phyloP scores from a whole-genome alignment of 306 rosid genomes.

The Corylus heterophylla region DNA sequence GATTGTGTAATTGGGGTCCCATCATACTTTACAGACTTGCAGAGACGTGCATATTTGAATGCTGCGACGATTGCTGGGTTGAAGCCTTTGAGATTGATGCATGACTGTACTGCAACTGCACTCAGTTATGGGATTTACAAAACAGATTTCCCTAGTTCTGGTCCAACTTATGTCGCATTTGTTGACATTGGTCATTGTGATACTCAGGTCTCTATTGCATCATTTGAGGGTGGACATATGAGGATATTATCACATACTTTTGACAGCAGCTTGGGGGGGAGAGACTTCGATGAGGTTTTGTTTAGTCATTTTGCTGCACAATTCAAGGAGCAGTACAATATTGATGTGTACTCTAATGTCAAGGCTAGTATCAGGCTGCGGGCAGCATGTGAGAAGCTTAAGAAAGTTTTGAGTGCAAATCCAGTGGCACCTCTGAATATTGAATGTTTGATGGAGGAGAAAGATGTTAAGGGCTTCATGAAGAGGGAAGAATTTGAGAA shows the following conservation, averaged over 20 bases:
- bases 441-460: slow-evolving; percentile 98
- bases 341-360: slow-evolving; percentile 67
- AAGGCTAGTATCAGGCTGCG: slow-evolving; percentile 77
- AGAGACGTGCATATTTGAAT: slow-evolving; percentile 78
- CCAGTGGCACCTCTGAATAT: slow-evolving; percentile 90
- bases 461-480: slow-evolving; percentile 88
- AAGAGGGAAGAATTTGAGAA: slow-evolving; percentile 93
- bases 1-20: slow-evolving; percentile 94
- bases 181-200: slow-evolving; percentile 90
- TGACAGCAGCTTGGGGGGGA: slow-evolving; percentile 70
- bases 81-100: slow-evolving; percentile 85
- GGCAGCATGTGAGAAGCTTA: slow-evolving; percentile 88
- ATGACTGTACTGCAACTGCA: slow-evolving; percentile 96
- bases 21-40: slow-evolving; percentile 79
- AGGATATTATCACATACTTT: slow-evolving; percentile 69
- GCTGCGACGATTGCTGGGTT: slow-evolving; percentile 86
- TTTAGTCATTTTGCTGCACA: slow-evolving; percentile 63
- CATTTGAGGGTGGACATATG: slow-evolving; percentile 74
- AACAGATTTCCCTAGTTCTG: slow-evolving; percentile 47
- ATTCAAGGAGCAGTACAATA: slow-evolving; percentile 61
- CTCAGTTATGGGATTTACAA: slow-evolving; percentile 85
- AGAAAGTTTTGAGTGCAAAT: slow-evolving; percentile 97
- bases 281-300: slow-evolving; percentile 83
- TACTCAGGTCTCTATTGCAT: slow-evolving; percentile 70
- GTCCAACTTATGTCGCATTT: slow-evolving; percentile 57